Conservation (phyloP, 2,329 filamentous ascomycete species). For the Stagonosporopsis rhizophila region DNA sequence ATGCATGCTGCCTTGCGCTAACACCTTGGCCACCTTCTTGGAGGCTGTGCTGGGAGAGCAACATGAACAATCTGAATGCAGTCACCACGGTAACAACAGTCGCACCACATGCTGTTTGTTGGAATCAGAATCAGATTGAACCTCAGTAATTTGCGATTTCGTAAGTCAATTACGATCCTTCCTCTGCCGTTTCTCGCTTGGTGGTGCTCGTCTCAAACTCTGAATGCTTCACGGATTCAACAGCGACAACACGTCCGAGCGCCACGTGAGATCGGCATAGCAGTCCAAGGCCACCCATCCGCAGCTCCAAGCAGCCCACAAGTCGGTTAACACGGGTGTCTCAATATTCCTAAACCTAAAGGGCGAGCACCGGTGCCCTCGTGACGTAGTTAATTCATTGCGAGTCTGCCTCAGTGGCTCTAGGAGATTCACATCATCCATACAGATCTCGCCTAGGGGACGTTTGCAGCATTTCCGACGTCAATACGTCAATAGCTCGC, state of each 20-base stretch:
- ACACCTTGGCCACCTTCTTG: constrained; percentile 5
- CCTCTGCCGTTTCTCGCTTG: neutral
- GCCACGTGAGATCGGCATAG: constrained; percentile 25
- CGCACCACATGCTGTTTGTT: neutral
- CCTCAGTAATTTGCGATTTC: neutral
- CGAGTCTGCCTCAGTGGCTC: constrained; percentile 12
- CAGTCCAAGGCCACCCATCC: constrained; percentile 24
- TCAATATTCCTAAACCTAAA: constrained; percentile 12
- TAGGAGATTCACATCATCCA: constrained; percentile 8
- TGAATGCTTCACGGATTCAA: constrained; percentile 3
- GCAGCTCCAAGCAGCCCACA: constrained; percentile 19
- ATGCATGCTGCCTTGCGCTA: constrained; percentile 13
- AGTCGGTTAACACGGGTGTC: constrained; percentile 32
- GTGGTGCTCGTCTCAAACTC: constrained; percentile 8
- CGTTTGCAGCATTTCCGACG: constrained; percentile 7
- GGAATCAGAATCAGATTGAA: neutral
- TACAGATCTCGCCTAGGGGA: neutral
- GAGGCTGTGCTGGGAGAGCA: constrained; percentile 14
- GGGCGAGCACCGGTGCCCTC: constrained; percentile 19
- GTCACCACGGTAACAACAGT: constrained; percentile 9
- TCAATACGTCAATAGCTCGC: constrained; percentile 15
- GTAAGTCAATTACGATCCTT: neutral
- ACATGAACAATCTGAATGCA: neutral
- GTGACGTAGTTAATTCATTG: constrained; percentile 27
- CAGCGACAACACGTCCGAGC: constrained; percentile 8